Conservation (phyloP, 2,329 filamentous ascomycete species). For the Neocucurbitaria cava region DNA sequence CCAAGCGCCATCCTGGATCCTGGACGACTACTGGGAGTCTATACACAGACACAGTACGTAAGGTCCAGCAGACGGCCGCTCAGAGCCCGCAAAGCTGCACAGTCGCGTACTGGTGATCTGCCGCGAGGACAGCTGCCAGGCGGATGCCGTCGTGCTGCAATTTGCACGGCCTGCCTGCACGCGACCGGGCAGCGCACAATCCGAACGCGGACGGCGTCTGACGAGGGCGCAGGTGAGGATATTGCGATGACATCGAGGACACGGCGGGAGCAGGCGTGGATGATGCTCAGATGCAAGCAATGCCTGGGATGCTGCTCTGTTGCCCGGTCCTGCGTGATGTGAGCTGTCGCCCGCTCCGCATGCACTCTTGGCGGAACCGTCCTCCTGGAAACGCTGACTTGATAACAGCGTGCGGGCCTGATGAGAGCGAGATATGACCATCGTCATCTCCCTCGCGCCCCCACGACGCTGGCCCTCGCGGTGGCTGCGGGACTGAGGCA, state of each 20-base stretch:
- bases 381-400: slow-evolving; percentile 30
- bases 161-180: slow-evolving; percentile 25
- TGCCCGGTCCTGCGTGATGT: slow-evolving; percentile 25
- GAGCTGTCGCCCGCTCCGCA: slow-evolving; percentile 33
- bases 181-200: slow-evolving; percentile 22
- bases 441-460: slow-evolving; percentile 23
- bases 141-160: slow-evolving; percentile 16
- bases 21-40: too few relatives aligned
- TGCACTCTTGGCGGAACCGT: slow-evolving; percentile 38
- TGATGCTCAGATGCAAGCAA: slow-evolving; percentile 31
- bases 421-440: slow-evolving; percentile 46
- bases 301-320: slow-evolving; percentile 11
- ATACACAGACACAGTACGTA: too few relatives aligned
- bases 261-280: slow-evolving; percentile 21
- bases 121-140: slow-evolving; percentile 11
- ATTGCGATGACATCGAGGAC: slow-evolving; percentile 38
- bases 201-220: slow-evolving; percentile 12
- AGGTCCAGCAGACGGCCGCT: slow-evolving; percentile 18
- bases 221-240: slow-evolving; percentile 22
- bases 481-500: slow-evolving; percentile 1
- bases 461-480: slow-evolving; percentile 19
- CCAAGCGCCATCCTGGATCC: slow-evolving; percentile 20
- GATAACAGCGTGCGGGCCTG: slow-evolving; percentile 43
- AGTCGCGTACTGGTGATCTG: slow-evolving; percentile 17
- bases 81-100: slow-evolving; percentile 23